Evolutionary conservation across 768 basidiomycete genomes (phyloP).

Genomic region (Boletus barrowsii): DNA sequence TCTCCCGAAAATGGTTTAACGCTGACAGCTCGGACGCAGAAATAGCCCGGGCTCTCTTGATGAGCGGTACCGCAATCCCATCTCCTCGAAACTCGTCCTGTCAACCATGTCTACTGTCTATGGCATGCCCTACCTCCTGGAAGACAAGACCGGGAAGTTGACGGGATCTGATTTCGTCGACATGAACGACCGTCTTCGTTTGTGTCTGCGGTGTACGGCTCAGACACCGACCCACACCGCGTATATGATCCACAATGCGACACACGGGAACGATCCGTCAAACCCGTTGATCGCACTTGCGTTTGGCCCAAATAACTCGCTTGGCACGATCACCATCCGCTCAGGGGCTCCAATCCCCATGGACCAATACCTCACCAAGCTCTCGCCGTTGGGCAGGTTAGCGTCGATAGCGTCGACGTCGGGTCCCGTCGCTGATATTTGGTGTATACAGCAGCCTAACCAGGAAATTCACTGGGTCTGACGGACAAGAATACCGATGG

Average conservation of each 20-base stretch:
- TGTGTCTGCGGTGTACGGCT: slow-evolving; percentile 48
- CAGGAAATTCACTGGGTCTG: slow-evolving; percentile 56
- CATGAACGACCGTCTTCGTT: slow-evolving; percentile 56
- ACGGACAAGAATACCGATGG: slow-evolving; percentile 64
- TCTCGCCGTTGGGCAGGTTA: slow-evolving; percentile 41
- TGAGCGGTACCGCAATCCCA: background rate
- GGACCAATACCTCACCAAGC: slow-evolving; percentile 49
- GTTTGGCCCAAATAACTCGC: slow-evolving; percentile 47
- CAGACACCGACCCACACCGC: slow-evolving; percentile 40
- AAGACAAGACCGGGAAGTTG: slow-evolving; percentile 56
- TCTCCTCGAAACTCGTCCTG: background rate
- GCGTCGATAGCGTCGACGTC: slow-evolving; percentile 11
- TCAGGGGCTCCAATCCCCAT: slow-evolving; percentile 41
- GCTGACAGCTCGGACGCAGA: slow-evolving; percentile 13
- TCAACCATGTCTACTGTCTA: slow-evolving; percentile 38
- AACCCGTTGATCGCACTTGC: slow-evolving; percentile 47
- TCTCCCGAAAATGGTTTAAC: slow-evolving; percentile 24
- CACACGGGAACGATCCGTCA: slow-evolving; percentile 23
- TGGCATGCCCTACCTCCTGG: slow-evolving; percentile 60
- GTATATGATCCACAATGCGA: slow-evolving; percentile 52
- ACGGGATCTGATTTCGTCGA: slow-evolving; percentile 59
- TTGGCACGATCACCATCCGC: slow-evolving; percentile 51
- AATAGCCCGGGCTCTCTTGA: slow-evolving; percentile 17
- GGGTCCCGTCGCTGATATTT: slow-evolving; percentile 3
- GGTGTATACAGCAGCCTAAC: slow-evolving; percentile 36